Evolutionary conservation across 352 stramenopile species (phyloP).

Genomic region (Globisporangium paddicum): DNA sequence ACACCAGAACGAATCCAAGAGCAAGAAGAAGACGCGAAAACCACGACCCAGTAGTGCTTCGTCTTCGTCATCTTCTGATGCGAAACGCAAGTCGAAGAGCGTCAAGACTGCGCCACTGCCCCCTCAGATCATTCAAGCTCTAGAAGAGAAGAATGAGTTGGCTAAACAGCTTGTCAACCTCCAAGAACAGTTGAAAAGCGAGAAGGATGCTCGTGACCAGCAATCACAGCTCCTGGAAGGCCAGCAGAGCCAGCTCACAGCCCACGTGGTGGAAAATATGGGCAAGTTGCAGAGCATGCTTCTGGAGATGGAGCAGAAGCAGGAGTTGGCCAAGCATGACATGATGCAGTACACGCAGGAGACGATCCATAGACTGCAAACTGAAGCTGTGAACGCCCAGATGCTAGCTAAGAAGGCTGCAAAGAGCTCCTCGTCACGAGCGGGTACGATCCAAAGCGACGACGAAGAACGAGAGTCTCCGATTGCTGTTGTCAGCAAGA

Average conservation of each 20-base stretch:
- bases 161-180: constrained; percentile 50
- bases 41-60: constrained; percentile 6
- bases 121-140: constrained; percentile 36
- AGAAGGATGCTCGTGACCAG: constrained; percentile 42
- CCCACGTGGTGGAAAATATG: constrained; percentile 54
- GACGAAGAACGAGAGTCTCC: constrained; percentile 15
- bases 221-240: constrained; percentile 38
- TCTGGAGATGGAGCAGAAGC: constrained; percentile 60
- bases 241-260: constrained; percentile 49
- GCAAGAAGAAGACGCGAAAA: constrained; percentile 24
- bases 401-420: constrained; percentile 6
- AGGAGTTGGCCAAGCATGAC: constrained; percentile 55
- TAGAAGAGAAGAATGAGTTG: constrained; percentile 56
- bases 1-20: constrained; percentile 21
- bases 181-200: constrained; percentile 43
- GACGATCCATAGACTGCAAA: constrained; percentile 35
- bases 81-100: not conserved
- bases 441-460: constrained; percentile 48
- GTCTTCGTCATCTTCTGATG: not conserved
- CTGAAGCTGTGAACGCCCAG: constrained; percentile 27
- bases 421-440: constrained; percentile 21
- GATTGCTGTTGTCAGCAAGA: not conserved
- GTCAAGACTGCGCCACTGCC: constrained; percentile 16
- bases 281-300: constrained; percentile 50
- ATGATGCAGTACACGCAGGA: constrained; percentile 63